A percentile compares a stretch with the other conserved stretches of the same genome.
These are phyloP conservation scores for Ceratobasidium sp. DNA, from an alignment of 1,284 basidiomycete species.

Conservation along the genomic window DNA sequence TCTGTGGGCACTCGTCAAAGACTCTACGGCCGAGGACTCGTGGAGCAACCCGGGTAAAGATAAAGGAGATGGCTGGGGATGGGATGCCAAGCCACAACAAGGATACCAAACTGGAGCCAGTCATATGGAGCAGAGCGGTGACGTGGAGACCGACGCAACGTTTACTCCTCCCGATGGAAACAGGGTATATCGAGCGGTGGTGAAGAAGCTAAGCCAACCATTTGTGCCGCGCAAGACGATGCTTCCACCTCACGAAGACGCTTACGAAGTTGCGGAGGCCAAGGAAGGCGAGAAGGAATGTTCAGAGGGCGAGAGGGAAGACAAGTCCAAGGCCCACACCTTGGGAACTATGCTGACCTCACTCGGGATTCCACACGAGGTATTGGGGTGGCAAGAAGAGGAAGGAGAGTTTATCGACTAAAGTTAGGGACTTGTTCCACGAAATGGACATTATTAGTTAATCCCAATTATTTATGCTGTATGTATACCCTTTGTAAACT, in stretches of 20 bases:
- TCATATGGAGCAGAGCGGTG: slow-evolving; percentile 11
- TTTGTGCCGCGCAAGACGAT: slow-evolving; percentile 17
- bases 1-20: slow-evolving; percentile 42
- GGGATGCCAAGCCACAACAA: slow-evolving; percentile 7
- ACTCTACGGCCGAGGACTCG: slow-evolving; percentile 6
- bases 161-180: slow-evolving; percentile 18
- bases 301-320: background rate
- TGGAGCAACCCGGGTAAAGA: background rate
- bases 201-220: slow-evolving; percentile 23
- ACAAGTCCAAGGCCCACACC: slow-evolving; percentile 30
- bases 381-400: slow-evolving; percentile 45
- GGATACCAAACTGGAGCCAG: background rate
- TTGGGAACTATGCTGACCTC: slow-evolving; percentile 44
- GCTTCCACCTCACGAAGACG: slow-evolving; percentile 8
- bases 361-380: slow-evolving; percentile 44
- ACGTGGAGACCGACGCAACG: background rate
- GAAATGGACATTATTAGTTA: background rate
- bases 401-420: slow-evolving; percentile 45
- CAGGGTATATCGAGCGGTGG: slow-evolving; percentile 14
- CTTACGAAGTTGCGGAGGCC: background rate
- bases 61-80: slow-evolving; percentile 29
- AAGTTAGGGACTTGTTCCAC: background rate
- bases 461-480: slow-evolving; percentile 14
- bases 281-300: background rate
- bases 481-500: slow-evolving; percentile 31